Evolutionary conservation across 305 asterid species (phyloP), one percentile per base, ranked within the genome.

Genomic region (Fraxinus sp.): DNA sequence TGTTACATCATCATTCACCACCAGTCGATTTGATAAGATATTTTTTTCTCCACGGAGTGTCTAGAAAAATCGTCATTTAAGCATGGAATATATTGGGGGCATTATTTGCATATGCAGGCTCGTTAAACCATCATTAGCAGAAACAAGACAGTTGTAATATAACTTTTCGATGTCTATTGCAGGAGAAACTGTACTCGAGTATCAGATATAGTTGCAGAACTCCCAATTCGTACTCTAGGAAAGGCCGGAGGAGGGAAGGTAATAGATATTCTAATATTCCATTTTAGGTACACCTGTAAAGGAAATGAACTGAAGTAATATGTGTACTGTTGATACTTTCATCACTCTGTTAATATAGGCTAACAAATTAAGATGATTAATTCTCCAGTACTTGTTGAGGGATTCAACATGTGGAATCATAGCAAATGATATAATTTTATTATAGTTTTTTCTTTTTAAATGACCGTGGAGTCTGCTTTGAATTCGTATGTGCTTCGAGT

Each of bases 171-270:
- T 75, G 49, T 18, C 78, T 39, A 57, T 71, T 84, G 86, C 89
- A 88, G 91, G 91, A 81, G 91, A 88, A 87, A 85, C 91, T 82
- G 86, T 81, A 49, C 79, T 86, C 35, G 88, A 86, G 85, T 84
- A 86, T 77, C 88, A 88, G 84, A 77, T 77, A 8, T 88, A 84
- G 81, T 80, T 81, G 20, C 74, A 68, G 37, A 26, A 10, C 36
- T 28, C 72, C 33, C 70, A 22, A 59, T 9, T 59, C 0, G 32
- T 20, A 26, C 73, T 26, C 14, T 66, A 66, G 74, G 37, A 68
- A 68, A 68, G 74, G 74, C 18, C 0, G 37, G 74, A 11, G 37
- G 30, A 7, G 18, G 32, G 72, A 68, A 68, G 74, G 74, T 68
- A 28, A 68, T 68, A 68, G n/a, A 68, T 28, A 26, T 28, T 68